A percentile compares a stretch with the other conserved stretches of the same genome.
These are phyloP conservation scores for Wickerhamiella alocasiicola DNA, from an alignment of 805 yeast genomes.

Conservation along the genomic window DNA sequence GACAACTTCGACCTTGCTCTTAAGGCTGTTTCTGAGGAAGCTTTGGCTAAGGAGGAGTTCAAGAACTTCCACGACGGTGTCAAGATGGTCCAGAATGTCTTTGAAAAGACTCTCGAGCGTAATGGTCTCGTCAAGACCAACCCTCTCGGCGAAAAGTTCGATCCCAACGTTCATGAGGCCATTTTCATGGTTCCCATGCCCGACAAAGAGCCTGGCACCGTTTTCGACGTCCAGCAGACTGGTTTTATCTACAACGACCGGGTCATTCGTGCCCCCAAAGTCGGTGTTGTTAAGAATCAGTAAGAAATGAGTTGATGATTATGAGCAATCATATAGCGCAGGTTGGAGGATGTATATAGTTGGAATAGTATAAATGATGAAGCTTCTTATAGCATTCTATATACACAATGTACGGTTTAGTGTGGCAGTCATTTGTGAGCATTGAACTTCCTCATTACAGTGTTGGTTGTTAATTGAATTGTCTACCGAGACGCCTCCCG, in stretches of 20 bases:
- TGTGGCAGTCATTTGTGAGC: no score
- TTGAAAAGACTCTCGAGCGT: slow-evolving; percentile 66
- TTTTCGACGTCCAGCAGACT: slow-evolving; percentile 82
- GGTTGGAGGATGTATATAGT: no score
- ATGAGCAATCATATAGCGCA: not conserved
- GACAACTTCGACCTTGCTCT: slow-evolving; percentile 87
- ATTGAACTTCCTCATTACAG: no score
- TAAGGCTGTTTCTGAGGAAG: slow-evolving; percentile 39
- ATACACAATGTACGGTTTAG: slow-evolving; percentile 6
- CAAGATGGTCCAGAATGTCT: slow-evolving; percentile 74
- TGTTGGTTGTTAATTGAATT: no score
- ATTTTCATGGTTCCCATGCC: slow-evolving; percentile 78
- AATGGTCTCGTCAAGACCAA: slow-evolving; percentile 75
- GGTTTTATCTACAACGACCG: slow-evolving; percentile 80
- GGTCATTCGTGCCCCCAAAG: slow-evolving; percentile 90
- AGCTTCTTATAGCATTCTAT: not conserved
- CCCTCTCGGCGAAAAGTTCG: slow-evolving; percentile 75
- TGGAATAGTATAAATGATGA: not conserved
- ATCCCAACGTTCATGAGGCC: slow-evolving; percentile 89
- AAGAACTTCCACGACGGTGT: slow-evolving; percentile 76
- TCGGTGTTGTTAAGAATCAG: slow-evolving; percentile 67
- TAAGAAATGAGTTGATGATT: slow-evolving; percentile 22
- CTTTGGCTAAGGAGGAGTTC: slow-evolving; percentile 45
- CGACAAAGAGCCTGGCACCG: slow-evolving; percentile 82
- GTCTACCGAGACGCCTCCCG: no score